phyloP scores from a whole-genome alignment of 345 rosid genomes.

The Citrus hindsii region DNA sequence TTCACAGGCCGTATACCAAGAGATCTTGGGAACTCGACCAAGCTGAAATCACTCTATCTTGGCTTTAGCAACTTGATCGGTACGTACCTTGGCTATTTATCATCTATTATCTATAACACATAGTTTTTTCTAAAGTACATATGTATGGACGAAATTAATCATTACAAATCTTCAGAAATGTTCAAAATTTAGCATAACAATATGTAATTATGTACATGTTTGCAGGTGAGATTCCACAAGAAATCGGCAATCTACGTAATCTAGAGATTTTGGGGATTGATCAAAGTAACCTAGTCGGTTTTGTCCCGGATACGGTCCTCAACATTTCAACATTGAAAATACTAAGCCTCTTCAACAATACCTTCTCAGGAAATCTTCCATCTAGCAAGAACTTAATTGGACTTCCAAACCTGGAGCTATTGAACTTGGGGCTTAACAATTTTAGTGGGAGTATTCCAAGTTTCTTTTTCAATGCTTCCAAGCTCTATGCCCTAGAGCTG shows the following conservation, averaged over 20 bases:
- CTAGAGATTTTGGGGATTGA: not conserved
- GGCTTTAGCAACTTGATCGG: conserved; percentile 10
- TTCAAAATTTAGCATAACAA: too few relatives aligned
- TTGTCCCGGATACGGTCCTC: not conserved
- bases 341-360: not conserved
- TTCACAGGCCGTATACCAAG: conserved; percentile 4
- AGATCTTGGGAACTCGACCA: conserved; percentile 14
- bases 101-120: not conserved
- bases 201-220: not conserved
- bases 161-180: too few relatives aligned
- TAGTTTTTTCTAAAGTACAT: too few relatives aligned
- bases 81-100: not conserved
- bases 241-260: conserved; percentile 4
- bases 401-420: not conserved
- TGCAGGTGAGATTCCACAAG: conserved; percentile 18
- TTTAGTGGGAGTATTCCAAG: not conserved
- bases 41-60: not conserved
- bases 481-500: not conserved
- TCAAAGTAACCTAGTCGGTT: not conserved
- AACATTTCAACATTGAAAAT: not conserved
- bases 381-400: not conserved
- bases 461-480: not conserved
- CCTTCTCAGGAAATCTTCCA: not conserved
- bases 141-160: too few relatives aligned
- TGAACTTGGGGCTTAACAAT: not conserved